Evolutionary conservation across 2,329 filamentous ascomycete genomes (phyloP).

Genomic region (Neopestalotiopsis sp.): DNA sequence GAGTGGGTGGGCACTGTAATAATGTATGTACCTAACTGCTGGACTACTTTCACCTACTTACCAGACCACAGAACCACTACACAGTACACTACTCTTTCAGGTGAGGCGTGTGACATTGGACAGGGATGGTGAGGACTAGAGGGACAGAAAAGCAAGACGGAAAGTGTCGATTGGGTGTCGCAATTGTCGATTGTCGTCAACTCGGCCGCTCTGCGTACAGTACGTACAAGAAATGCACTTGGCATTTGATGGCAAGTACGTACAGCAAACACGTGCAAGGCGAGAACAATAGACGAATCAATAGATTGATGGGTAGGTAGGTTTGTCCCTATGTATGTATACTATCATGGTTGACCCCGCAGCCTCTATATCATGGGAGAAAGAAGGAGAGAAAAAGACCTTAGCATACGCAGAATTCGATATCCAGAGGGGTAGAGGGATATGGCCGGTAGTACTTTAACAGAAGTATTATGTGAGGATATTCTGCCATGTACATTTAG

Average conservation of each 20-base stretch:
- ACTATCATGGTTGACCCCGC: background rate
- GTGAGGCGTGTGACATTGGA: conserved; percentile 7
- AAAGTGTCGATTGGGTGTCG: background rate
- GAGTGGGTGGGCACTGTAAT: no score
- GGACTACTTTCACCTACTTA: no score
- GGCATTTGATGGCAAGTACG: background rate
- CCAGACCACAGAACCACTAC: background rate
- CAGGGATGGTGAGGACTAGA: background rate
- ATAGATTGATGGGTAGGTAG: background rate
- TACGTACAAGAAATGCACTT: background rate
- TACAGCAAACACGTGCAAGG: background rate
- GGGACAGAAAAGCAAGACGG: background rate
- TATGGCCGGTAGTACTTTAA: background rate
- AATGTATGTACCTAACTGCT: no score
- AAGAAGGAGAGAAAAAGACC: background rate
- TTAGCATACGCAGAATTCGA: background rate
- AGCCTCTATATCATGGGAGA: background rate
- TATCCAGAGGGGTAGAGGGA: background rate
- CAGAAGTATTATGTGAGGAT: background rate
- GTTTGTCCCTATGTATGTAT: no score
- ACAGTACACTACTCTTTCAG: background rate
- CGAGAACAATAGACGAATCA: background rate
- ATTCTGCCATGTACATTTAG: background rate
- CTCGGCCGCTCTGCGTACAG: background rate
- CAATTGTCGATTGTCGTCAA: background rate